phyloP scores from a whole-genome alignment of 2,329 filamentous ascomycete species.

The Canariomyces notabilis region DNA sequence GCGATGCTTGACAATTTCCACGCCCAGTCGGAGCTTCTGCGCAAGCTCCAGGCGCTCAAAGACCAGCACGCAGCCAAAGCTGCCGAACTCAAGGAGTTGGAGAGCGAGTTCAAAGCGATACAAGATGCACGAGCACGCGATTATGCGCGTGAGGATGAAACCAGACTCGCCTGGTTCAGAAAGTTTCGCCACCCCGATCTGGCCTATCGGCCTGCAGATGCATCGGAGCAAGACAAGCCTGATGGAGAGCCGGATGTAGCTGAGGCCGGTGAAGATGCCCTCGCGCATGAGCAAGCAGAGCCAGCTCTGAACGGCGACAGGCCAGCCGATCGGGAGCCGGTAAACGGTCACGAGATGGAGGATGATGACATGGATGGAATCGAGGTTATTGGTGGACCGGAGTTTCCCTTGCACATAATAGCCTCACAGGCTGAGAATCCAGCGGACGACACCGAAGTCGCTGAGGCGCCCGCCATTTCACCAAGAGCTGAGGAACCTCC shows the following conservation, averaged over 20 bases:
- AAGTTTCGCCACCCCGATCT: constrained; percentile 8
- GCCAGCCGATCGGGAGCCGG: not conserved
- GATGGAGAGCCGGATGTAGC: not conserved
- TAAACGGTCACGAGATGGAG: not conserved
- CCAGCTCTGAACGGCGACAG: not conserved
- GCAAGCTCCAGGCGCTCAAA: constrained; percentile 5
- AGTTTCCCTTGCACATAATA: not conserved
- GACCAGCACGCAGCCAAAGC: not conserved
- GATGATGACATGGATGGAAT: not conserved
- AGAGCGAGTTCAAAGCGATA: not conserved
- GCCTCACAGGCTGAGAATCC: not conserved
- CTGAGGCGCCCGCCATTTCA: not conserved
- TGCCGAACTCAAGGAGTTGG: not conserved
- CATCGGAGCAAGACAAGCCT: not conserved
- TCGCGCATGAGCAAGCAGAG: not conserved
- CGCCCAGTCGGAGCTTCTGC: constrained; percentile 24
- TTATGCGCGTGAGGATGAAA: constrained; percentile 8
- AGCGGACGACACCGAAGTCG: not conserved
- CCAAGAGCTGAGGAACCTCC: not conserved
- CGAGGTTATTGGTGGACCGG: not conserved
- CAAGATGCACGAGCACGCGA: not conserved
- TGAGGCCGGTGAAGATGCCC: not conserved
- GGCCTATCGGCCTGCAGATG: constrained; percentile 5
- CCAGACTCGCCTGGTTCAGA: constrained; percentile 12
- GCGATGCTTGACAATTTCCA: constrained; percentile 27